Percentiles rank a stretch among this genome's conserved stretches.
phyloP scores from a whole-genome alignment of 2,329 filamentous ascomycete species.

The Raffaelea albimanens region DNA sequence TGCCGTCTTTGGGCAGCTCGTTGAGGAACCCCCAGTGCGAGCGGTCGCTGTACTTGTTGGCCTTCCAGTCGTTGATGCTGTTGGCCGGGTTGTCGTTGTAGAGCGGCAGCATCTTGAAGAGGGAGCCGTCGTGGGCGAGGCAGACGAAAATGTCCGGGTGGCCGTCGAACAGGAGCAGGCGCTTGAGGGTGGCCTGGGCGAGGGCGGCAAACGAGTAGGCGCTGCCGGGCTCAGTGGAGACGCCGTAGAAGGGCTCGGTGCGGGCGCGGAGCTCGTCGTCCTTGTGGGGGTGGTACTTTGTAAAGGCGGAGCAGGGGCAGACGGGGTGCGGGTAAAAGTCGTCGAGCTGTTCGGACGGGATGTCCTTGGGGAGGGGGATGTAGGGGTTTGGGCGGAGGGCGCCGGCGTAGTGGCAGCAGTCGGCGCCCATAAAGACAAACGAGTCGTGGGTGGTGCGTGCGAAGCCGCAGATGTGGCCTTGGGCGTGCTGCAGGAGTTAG shows the following conservation, averaged over 20 bases:
- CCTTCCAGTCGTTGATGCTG: slow-evolving; percentile 9
- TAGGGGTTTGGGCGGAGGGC: slow-evolving; percentile 16
- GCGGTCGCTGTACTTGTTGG: slow-evolving; percentile 9
- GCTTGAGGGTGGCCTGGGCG: slow-evolving; percentile 8
- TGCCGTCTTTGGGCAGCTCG: slow-evolving; percentile 2
- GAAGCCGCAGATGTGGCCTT: slow-evolving; percentile 28
- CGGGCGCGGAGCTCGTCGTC: background rate
- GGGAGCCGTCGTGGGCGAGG: slow-evolving; percentile 11
- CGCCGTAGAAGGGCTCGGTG: slow-evolving; percentile 2
- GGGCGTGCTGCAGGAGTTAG: slow-evolving; percentile 13
- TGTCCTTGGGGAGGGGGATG: slow-evolving; percentile 9
- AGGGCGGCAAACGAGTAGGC: background rate
- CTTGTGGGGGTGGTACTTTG: background rate
- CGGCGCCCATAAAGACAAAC: slow-evolving; percentile 26
- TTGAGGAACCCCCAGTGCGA: slow-evolving; percentile 11
- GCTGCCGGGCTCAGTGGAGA: background rate
- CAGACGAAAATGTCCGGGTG: slow-evolving; percentile 9
- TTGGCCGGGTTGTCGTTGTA: slow-evolving; percentile 4
- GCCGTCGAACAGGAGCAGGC: slow-evolving; percentile 12
- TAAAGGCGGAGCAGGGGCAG: slow-evolving; percentile 3
- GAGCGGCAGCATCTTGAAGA: slow-evolving; percentile 9
- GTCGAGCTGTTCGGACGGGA: slow-evolving; percentile 3
- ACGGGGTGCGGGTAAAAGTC: background rate
- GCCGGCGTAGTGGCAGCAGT: slow-evolving; percentile 24
- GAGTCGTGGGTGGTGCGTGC: slow-evolving; percentile 24